Conservation (phyloP, 2,329 filamentous ascomycete genomes). For the Verticillium nonalfalfae region DNA sequence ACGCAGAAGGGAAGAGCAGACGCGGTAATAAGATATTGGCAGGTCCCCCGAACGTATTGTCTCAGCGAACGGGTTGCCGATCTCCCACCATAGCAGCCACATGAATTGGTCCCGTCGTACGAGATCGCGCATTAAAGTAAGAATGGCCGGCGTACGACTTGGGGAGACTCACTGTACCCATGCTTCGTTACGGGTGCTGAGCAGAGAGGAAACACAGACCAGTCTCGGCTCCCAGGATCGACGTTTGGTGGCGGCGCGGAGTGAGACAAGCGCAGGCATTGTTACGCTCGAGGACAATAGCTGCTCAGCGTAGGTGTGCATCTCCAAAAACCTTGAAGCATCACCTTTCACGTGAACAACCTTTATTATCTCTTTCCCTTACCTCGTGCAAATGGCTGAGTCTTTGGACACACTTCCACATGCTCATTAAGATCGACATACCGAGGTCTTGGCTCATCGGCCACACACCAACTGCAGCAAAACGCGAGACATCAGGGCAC, state of each 20-base stretch:
- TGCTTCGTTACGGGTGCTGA: too few species aligned
- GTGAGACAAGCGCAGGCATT: neutral
- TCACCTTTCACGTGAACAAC: too few species aligned
- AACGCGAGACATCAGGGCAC: neutral
- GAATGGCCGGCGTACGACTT: too few species aligned
- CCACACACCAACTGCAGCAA: neutral
- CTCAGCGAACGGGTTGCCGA: neutral
- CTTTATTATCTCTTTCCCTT: too few species aligned
- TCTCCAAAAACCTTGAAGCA: neutral
- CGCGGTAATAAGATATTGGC: too few species aligned
- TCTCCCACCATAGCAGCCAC: too few species aligned
- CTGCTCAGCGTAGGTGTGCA: neutral
- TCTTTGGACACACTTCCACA: neutral
- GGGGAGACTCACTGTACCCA: neutral
- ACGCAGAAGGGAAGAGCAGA: too few species aligned
- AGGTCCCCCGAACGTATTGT: neutral
- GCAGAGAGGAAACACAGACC: neutral
- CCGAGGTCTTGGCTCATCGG: neutral
- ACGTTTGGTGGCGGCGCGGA: neutral
- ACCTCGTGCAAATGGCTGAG: too few species aligned
- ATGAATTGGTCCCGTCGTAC: too few species aligned
- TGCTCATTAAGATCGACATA: neutral
- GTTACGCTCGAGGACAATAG: neutral
- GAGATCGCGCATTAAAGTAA: too few species aligned
- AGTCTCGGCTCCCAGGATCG: neutral